Evolutionary conservation across 768 basidiomycete species (phyloP).

Genomic region (Stropharia rugosoannulata): DNA sequence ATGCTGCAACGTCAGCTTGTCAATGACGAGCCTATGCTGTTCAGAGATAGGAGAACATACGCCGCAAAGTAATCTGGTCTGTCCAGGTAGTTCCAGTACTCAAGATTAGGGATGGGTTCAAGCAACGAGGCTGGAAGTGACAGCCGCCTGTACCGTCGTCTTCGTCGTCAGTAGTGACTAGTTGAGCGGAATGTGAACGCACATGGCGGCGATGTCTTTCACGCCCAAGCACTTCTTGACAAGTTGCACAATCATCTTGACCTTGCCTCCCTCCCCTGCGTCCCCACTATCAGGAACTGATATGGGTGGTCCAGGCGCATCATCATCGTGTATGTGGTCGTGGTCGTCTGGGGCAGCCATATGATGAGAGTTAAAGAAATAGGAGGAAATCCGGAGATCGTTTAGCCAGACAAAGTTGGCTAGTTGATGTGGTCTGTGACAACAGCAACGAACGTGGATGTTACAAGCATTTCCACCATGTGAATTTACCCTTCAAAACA

Average conservation of each 20-base stretch:
- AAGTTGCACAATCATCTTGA: conserved; percentile 91
- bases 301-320: conserved; percentile 54
- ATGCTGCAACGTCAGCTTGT: conserved; percentile 50
- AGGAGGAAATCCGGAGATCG: not conserved
- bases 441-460: conserved; percentile 7
- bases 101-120: conserved; percentile 93
- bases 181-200: conserved; percentile 25
- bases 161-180: not conserved
- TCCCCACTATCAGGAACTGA: conserved; percentile 72
- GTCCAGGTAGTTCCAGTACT: conserved; percentile 95
- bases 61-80: conserved; percentile 89
- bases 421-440: conserved; percentile 2
- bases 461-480: conserved; percentile 3
- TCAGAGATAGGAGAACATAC: conserved; percentile 47
- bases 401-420: not conserved
- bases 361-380: not conserved
- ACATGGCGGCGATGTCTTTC: conserved; percentile 95
- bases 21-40: not conserved
- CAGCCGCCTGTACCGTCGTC: conserved; percentile 60
- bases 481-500: not conserved
- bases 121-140: conserved; percentile 91
- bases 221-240: conserved; percentile 91
- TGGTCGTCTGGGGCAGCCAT: conserved; percentile 12
- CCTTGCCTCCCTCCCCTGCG: conserved; percentile 82
- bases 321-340: conserved; percentile 36